Base-by-base conservation (phyloP, 208 protist species). In the Leishmania gerbilli region DNA sequence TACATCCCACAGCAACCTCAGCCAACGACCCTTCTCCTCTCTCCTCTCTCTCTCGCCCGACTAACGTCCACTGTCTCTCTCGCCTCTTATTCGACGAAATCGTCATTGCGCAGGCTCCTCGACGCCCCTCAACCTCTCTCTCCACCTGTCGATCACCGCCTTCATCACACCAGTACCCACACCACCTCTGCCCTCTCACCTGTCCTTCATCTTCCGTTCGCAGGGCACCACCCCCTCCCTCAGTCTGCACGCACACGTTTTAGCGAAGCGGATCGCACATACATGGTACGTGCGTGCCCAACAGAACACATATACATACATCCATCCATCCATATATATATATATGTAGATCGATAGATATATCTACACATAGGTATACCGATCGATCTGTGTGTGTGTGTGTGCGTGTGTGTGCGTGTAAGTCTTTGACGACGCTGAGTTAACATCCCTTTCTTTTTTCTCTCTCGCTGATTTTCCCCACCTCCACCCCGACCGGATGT, bases 361-460 rank as follows among this genome's bases (percentile, higher is more conserved):
- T 42, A 9, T 42, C 40, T 42, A 47, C 45, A 13, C 45, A 49
- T 0, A 49, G 45, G 45, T 49, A 49, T 49, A 49, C 11, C 8
- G 11, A 49, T 49, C 45, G 5, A 13, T 49, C 45, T 49, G 13
- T 0, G 68, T 74, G 7, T 17, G 21, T 0, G 42, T 40, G 42
- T 40, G 0, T 34, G 40, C n/a, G 37, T 71, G 34, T 71, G 65
- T 71, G 65, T 71, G 37, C 47, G 49, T 75, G 40, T 56, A n/a
- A n/a, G n/a, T 27, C 4, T 80, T 4, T 71, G 9, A 37, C 13
- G n/a, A n/a, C 13, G 37, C 42, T 24, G 37, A 47, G 5, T 55
- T 24, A 21, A 13, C 13, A 56, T 37, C 49, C 11, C n/a, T 6
- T 49, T 19, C 64, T 55, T 37, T 86, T 21, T 74, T 86, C 84